phyloP scores from a whole-genome alignment of 2,329 filamentous ascomycete species.

The Fusarium subtropicale region DNA sequence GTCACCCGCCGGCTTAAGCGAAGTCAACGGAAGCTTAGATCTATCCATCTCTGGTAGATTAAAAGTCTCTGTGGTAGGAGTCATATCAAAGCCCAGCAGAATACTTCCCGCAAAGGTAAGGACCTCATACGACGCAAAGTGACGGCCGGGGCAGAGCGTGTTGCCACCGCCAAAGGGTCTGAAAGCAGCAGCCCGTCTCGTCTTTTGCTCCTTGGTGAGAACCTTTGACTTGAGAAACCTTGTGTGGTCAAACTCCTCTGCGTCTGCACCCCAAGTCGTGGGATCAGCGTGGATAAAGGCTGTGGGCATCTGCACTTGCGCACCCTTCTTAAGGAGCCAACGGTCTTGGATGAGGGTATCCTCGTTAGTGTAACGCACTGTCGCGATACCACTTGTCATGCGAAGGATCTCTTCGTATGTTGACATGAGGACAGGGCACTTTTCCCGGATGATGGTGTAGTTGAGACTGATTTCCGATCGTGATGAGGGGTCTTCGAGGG shows the following conservation, averaged over 20 bases:
- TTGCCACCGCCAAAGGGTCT: conserved; percentile 38
- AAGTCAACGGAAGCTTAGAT: conserved; percentile 36
- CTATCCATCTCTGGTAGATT: conserved; percentile 30
- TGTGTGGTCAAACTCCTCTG: conserved; percentile 35
- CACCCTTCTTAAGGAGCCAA: conserved; percentile 37
- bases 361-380: conserved; percentile 38
- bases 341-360: conserved; percentile 26
- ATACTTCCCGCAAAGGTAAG: conserved; percentile 33
- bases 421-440: conserved; percentile 33
- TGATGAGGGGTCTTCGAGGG: neutral
- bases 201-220: conserved; percentile 29
- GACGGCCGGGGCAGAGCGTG: conserved; percentile 34
- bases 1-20: conserved; percentile 25
- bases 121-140: conserved; percentile 37
- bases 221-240: conserved; percentile 26
- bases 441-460: conserved; percentile 21
- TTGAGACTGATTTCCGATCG: neutral
- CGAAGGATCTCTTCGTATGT: conserved; percentile 35
- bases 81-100: conserved; percentile 29
- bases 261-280: conserved; percentile 29
- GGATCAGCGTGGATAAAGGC: conserved; percentile 39
- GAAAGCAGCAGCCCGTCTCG: conserved; percentile 28
- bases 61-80: conserved; percentile 12
- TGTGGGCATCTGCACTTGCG: conserved; percentile 41
- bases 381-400: conserved; percentile 38